These are phyloP conservation scores for Talaromyces sp. DNA, from an alignment of 2,329 filamentous ascomycete genomes.

Conservation along the genomic window DNA sequence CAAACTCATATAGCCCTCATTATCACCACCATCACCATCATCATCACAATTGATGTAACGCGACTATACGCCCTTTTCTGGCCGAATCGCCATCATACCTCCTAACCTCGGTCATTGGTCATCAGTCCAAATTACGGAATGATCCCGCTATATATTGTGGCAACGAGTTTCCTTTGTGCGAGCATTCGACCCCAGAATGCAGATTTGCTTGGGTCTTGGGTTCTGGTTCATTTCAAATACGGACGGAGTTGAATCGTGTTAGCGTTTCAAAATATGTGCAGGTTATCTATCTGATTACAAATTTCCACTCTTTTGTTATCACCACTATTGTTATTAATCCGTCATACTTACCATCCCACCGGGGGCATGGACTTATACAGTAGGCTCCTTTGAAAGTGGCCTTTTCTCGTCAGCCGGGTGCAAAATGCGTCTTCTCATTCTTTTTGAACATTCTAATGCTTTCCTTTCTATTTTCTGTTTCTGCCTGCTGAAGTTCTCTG, in stretches of 20 bases:
- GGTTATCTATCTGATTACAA: conserved; percentile 7
- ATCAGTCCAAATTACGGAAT: conserved; percentile 12
- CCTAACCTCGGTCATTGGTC: conserved; percentile 13
- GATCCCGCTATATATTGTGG: conserved; percentile 16
- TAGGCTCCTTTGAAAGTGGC: background rate
- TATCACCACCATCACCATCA: conserved; percentile 12
- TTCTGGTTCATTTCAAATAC: conserved; percentile 12
- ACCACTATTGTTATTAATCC: conserved; percentile 14
- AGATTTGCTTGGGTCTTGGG: conserved; percentile 9
- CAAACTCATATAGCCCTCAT: conserved; percentile 30
- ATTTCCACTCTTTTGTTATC: conserved; percentile 14
- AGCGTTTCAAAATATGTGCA: conserved; percentile 14
- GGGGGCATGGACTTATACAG: background rate
- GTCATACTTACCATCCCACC: background rate
- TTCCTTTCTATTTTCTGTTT: background rate
- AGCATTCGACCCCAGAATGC: conserved; percentile 10
- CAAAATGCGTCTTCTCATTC: background rate
- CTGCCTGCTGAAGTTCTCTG: background rate
- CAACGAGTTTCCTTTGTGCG: conserved; percentile 26
- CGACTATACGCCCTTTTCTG: background rate
- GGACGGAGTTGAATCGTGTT: conserved; percentile 12
- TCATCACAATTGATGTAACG: conserved; percentile 1
- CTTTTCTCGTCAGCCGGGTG: background rate
- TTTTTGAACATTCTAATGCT: background rate
- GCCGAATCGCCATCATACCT: background rate